Evolutionary conservation across 2,329 filamentous ascomycete species (phyloP), one percentile per base, ranked within the genome.

Genomic region (Ascochyta pisi): DNA sequence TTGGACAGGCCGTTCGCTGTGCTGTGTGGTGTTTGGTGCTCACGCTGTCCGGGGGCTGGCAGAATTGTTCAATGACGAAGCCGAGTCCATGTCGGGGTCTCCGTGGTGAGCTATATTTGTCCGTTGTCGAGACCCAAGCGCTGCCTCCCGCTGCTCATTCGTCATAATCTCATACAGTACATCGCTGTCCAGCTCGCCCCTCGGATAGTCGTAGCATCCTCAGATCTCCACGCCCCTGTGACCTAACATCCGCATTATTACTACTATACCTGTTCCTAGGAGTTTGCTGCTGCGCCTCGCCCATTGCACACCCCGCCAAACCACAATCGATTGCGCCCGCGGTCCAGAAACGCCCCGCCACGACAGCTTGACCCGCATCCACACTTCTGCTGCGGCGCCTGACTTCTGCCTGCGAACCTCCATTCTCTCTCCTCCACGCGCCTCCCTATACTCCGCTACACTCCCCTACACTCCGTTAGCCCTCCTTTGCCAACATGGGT

Each of bases 401-500:
- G 49, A 52, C 44, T 42, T 59, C 60, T 61, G 58, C 61, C 60
- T 62, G 50, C 55, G 50, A 52, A 50, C 26, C 53, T 45, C 57
- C 54, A 29, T 43, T 22, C 29, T 58, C 44, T 51, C 35, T 27
- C 52, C 42, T 38, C 48, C 31, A 27, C 50, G 38, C 45, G 34
- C 33, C 40, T 48, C 2, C 42, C 31, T 50, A 42, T 60, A 35
- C 57, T 51, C 37, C 39, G 8, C 27, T 29, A 29, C 27, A 9
- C 27, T 29, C 27, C 27, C 8, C 27, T 31, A 31, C 29, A 5
- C 29, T 13, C 12, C 29, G 10, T 54, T 31, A 49, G 41, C 47
- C 31, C 33, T 47, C 41, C 39, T 15, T 52, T 64, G 63, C 59
- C 42, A 43, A 51, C 65, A 77, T 77, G 74, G 74, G 74, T 64